Conservation (phyloP, 169 alveolate species). For the Theileria equi region DNA sequence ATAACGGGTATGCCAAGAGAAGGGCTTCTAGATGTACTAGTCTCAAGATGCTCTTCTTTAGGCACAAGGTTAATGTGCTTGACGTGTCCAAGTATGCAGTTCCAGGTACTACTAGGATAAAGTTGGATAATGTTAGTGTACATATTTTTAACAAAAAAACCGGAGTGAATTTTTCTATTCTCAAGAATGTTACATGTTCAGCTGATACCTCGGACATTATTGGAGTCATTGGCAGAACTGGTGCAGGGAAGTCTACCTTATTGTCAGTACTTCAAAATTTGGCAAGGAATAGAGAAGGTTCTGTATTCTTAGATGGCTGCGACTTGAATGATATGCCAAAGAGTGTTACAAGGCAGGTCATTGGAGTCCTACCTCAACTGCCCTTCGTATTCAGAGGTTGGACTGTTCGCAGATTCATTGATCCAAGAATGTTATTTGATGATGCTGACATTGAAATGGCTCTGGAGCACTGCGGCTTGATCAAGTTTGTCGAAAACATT, state of each 20-base stretch:
- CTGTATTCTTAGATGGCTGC: conserved; percentile 56
- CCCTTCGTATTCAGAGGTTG: conserved; percentile 63
- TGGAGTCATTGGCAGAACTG: conserved; percentile 62
- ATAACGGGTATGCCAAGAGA: no score
- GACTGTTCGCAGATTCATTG: conserved; percentile 63
- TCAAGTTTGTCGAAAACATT: conserved; percentile 26
- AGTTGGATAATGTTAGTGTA: conserved; percentile 1
- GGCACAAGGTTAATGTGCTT: not conserved
- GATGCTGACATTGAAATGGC: conserved; percentile 52
- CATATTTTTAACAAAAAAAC: not conserved
- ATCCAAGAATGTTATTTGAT: conserved; percentile 55
- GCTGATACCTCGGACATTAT: conserved; percentile 35
- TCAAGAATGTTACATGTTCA: conserved; percentile 19
- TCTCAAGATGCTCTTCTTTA: not conserved
- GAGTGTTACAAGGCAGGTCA: conserved; percentile 13
- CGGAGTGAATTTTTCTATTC: not conserved
- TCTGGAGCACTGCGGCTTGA: conserved; percentile 48
- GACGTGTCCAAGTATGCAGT: not conserved
- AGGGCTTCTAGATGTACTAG: no score
- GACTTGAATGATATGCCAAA: conserved; percentile 45
- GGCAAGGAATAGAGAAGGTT: conserved; percentile 25
- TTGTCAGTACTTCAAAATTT: conserved; percentile 29
- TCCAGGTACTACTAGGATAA: conserved; percentile 5
- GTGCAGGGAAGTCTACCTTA: conserved; percentile 63
- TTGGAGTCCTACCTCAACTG: conserved; percentile 61